Evolutionary conservation across 164 flowering plant species (phyloP).

Genomic region (Magnolia changhungtana): DNA sequence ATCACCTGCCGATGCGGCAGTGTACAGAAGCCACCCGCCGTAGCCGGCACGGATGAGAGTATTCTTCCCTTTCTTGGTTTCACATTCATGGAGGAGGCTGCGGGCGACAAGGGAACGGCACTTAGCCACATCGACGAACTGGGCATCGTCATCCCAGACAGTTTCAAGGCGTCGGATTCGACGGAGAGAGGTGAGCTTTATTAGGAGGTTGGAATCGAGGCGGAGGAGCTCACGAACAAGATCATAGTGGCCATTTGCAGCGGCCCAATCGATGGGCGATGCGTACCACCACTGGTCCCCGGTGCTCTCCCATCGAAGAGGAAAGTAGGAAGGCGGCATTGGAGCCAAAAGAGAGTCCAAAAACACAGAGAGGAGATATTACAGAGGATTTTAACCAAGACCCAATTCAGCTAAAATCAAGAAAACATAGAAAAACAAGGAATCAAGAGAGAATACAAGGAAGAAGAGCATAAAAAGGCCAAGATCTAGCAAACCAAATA

Average conservation of each 20-base stretch:
- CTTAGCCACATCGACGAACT: slow-evolving; percentile 52
- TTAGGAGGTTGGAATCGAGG: slow-evolving; percentile 76
- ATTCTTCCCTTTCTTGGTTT: slow-evolving; percentile 35
- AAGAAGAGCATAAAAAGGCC: neutral
- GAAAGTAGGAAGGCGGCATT: slow-evolving; percentile 59
- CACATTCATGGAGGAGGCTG: slow-evolving; percentile 52
- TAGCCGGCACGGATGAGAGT: slow-evolving; percentile 75
- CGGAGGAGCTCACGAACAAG: slow-evolving; percentile 76
- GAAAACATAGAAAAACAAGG: neutral
- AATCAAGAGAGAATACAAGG: neutral
- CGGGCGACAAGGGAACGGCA: slow-evolving; percentile 61
- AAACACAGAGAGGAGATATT: neutral
- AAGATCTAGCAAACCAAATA: neutral
- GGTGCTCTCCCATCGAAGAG: slow-evolving; percentile 95
- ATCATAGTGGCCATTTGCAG: slow-evolving; percentile 84
- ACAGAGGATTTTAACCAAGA: neutral
- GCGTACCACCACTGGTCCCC: slow-evolving; percentile 99
- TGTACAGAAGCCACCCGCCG: slow-evolving; percentile 96
- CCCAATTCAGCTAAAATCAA: neutral
- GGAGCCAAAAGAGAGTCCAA: neutral
- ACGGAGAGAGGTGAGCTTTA: slow-evolving; percentile 85
- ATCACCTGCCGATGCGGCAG: slow-evolving; percentile 96
- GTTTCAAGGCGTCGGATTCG: slow-evolving; percentile 87
- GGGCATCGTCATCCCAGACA: slow-evolving; percentile 83
- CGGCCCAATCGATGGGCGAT: slow-evolving; percentile 82